Percentiles rank a stretch among this genome's conserved stretches.
phyloP scores from a whole-genome alignment of 208 protist genomes.

The Trypanosoma cruzi region DNA sequence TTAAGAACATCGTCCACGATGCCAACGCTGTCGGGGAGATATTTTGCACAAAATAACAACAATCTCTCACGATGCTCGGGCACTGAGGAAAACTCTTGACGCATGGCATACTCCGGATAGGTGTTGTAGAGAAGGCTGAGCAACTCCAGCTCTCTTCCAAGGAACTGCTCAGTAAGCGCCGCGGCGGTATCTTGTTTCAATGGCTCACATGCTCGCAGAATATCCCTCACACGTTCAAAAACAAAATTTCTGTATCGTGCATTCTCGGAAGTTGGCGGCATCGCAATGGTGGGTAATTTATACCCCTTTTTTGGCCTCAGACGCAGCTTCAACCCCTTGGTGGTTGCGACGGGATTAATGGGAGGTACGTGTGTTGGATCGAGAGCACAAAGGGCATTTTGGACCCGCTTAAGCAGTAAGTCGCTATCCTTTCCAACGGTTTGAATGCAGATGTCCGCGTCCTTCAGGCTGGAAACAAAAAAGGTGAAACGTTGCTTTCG shows the following conservation, averaged over 20 bases:
- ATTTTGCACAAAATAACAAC: conserved; percentile 44
- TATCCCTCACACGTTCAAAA: conserved; percentile 8
- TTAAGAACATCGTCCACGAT: conserved; percentile 53
- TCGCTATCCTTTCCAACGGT: neutral
- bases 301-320: conserved; percentile 6
- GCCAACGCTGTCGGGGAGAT: conserved; percentile 54
- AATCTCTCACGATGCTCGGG: conserved; percentile 45
- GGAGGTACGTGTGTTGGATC: conserved; percentile 2
- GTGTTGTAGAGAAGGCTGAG: conserved; percentile 14
- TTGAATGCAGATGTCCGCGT: conserved; percentile 18
- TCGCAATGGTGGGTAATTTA: neutral
- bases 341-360: neutral
- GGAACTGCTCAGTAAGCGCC: conserved; percentile 8
- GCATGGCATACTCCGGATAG: conserved; percentile 15
- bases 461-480: conserved; percentile 10
- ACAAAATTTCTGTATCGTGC: conserved; percentile 19
- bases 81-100: neutral
- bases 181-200: neutral
- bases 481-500: neutral
- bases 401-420: conserved; percentile 1
- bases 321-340: conserved; percentile 1
- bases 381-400: neutral
- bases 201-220: conserved; percentile 14
- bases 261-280: conserved; percentile 11
- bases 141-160: conserved; percentile 20